Conservation (phyloP, 345 rosid species). For the Cardamine chenopodiifolia region DNA sequence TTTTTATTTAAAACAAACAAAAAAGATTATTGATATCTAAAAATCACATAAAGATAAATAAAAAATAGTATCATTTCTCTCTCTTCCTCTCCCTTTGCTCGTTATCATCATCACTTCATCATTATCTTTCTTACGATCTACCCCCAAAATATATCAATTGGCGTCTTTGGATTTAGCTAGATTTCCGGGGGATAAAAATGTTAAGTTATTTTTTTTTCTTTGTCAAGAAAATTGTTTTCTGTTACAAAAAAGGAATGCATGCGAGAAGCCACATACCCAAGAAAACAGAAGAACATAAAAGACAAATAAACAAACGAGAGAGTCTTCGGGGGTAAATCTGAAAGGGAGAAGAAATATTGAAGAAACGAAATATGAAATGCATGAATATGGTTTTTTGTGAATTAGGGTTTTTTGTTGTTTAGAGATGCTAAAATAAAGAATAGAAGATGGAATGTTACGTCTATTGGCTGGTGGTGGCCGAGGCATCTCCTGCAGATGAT, state of each 20-base stretch:
- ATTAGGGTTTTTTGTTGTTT: conserved; percentile 6
- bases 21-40: neutral
- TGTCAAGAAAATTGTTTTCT: neutral
- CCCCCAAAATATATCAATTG: conserved; percentile 20
- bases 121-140: conserved; percentile 42
- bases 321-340: neutral
- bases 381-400: conserved; percentile 11
- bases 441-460: conserved; percentile 57
- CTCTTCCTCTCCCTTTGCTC: conserved; percentile 34
- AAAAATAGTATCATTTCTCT: conserved; percentile 33
- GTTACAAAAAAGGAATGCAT: neutral
- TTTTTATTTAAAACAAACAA: neutral
- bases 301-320: neutral
- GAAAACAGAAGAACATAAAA: neutral
- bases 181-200: conserved; percentile 50
- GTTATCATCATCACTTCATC: conserved; percentile 40
- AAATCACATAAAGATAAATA: conserved; percentile 17
- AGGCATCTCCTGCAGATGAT: conserved; percentile 51
- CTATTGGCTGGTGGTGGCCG: conserved; percentile 68
- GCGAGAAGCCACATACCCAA: neutral
- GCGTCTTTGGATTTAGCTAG: conserved; percentile 31
- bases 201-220: neutral
- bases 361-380: neutral
- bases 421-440: neutral
- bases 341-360: neutral